Base-by-base conservation (phyloP, 305 asterid species). In the Fraxinus xanthoxyloides region DNA sequence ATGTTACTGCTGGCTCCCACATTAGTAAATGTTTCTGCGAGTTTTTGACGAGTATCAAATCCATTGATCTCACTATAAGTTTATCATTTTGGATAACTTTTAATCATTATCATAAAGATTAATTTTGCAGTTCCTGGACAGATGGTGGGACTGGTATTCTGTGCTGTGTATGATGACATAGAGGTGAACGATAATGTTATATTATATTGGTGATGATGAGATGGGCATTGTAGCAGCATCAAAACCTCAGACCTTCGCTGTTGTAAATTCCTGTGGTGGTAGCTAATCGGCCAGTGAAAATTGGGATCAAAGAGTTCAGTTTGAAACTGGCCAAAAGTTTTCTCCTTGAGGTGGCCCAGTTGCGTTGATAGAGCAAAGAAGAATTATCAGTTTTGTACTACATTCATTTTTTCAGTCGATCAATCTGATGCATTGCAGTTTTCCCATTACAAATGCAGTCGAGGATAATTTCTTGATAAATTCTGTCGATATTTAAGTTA, bases 321-420 rank as follows among this genome's bases (percentile, higher is more conserved):
- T 63, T 9, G 3, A 23, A 63, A 23, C 34, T 63, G 72, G 72
- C 34, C 32, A 63, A 24, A 24, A 26, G 72, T 63, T 63, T 63
- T 26, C 30, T 23, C 72, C 34, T 63, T 63, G 72, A 63, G 75
- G 38, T 31, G 75, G 38, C 24, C 13, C 75, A 15, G 75, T 70
- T 70, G 75, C 10, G 38, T 69, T 69, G 40, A 26, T 30, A 69
- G 75, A 30, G 73, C 36, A 26, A 12, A 67, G 73, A 67, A 24
- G 73, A 63, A 8, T 70, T 30, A 70, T 70, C 75, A 70, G 31
- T 70, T 70, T 70, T 70, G 75, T 70, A 70, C 38, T 70, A 31
- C 40, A 70, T 31, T 70, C 43, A 30, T 70, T 31, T 63, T 31
- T 17, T 5, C 40, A 31, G 75, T 70, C 75, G 43, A 35, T 38